Evolutionary conservation across 305 asterid genomes (phyloP).

Genomic region (Fraxinus baroniana): DNA sequence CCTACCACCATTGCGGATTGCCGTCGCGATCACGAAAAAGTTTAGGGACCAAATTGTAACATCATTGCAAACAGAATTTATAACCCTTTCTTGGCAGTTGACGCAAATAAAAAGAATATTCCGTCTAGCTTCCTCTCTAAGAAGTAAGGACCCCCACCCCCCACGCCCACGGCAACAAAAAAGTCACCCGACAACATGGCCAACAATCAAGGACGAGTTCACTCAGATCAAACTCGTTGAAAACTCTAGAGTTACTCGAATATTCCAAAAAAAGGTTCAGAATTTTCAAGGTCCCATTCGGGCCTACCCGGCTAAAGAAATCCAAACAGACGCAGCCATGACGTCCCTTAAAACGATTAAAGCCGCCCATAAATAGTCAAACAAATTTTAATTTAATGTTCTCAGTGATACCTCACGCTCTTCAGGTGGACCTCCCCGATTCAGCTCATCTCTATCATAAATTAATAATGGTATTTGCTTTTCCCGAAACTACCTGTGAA

Average conservation of each 20-base stretch:
- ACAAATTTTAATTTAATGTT: background rate
- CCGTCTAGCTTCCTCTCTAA: background rate
- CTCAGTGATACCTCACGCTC: constrained; percentile 40
- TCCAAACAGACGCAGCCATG: constrained; percentile 31
- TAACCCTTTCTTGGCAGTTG: background rate
- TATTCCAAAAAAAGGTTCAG: constrained; percentile 23
- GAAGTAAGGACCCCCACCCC: background rate
- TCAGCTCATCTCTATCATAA: background rate
- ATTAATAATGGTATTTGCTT: background rate
- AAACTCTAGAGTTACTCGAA: constrained; percentile 13
- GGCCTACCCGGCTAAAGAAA: constrained; percentile 19
- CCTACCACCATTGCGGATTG: background rate
- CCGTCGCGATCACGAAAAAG: background rate
- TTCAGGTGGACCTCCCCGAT: constrained; percentile 2
- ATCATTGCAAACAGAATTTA: background rate
- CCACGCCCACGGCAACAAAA: background rate
- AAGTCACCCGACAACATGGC: background rate
- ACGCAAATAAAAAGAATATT: background rate
- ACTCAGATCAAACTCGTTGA: constrained; percentile 23
- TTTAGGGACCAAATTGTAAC: background rate
- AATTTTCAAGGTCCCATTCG: constrained; percentile 18
- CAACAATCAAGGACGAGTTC: constrained; percentile 4
- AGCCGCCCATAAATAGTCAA: constrained; percentile 41
- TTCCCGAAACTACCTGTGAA: constrained; percentile 9
- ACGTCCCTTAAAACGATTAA: constrained; percentile 32